phyloP scores from a whole-genome alignment of 331 rosid genomes.

The Spiraea crenata region DNA sequence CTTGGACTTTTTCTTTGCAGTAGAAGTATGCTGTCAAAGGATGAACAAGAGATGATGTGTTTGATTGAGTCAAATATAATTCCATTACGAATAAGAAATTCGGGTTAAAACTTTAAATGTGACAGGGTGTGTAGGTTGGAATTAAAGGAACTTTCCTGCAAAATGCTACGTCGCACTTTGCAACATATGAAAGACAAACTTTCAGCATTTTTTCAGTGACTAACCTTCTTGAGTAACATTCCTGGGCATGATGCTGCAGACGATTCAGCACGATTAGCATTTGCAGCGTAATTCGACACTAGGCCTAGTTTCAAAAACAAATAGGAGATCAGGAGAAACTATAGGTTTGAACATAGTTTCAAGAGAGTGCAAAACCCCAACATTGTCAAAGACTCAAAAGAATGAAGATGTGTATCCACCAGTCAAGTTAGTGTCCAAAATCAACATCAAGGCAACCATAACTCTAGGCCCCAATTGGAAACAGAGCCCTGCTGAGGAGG shows the following conservation, averaged over 20 bases:
- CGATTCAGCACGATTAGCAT: constrained; percentile 56
- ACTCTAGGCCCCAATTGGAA: too few relatives aligned
- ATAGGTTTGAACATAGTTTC: constrained; percentile 1
- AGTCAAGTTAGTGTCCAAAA: too few relatives aligned
- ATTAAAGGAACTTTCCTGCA: not conserved
- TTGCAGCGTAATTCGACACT: not conserved
- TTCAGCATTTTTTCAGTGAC: constrained; percentile 4
- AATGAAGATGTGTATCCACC: too few relatives aligned
- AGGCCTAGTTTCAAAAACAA: constrained; percentile 31
- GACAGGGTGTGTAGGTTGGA: not conserved
- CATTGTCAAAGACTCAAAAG: too few relatives aligned
- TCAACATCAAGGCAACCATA: too few relatives aligned
- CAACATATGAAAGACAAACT: not conserved
- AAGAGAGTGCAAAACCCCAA: too few relatives aligned
- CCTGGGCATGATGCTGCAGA: constrained; percentile 54
- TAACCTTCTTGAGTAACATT: constrained; percentile 52
- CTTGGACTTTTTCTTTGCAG: constrained; percentile 27
- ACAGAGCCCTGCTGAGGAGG: too few relatives aligned
- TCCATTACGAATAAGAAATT: not conserved
- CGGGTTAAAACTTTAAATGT: not conserved
- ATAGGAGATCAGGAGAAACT: constrained; percentile 6
- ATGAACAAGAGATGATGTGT: not conserved
- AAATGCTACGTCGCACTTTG: too few relatives aligned
- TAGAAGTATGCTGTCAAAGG: constrained; percentile 28
- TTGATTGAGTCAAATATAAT: not conserved